These are phyloP conservation scores for Bassia scoparia DNA, from an alignment of 148 eudicot genomes.

Conservation along the genomic window DNA sequence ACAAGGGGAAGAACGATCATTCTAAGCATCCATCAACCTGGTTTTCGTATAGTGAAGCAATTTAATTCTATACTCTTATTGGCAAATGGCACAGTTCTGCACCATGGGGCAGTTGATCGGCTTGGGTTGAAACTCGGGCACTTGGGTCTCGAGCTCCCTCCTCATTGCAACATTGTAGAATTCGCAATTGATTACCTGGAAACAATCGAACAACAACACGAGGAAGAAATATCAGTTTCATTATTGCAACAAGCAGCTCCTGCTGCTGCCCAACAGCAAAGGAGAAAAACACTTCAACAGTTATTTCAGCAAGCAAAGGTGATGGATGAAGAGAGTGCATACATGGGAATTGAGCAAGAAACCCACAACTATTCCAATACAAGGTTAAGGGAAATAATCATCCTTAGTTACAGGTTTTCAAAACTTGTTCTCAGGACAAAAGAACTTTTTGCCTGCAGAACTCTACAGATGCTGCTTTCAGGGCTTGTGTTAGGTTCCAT, in stretches of 20 bases:
- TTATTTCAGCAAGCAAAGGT: constrained; percentile 88
- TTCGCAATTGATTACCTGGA: constrained; percentile 88
- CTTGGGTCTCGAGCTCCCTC: constrained; percentile 63
- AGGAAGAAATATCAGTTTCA: constrained; percentile 13
- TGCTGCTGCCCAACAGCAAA: constrained; percentile 18
- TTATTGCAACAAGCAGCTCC: constrained; percentile 19
- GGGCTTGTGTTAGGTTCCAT: constrained; percentile 84
- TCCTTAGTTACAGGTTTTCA: constrained; percentile 71
- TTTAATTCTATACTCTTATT: constrained; percentile 69
- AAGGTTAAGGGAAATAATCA: constrained; percentile 48
- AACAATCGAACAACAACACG: constrained; percentile 37
- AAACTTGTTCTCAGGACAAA: constrained; percentile 74
- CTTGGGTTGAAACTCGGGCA: constrained; percentile 42
- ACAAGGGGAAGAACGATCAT: constrained; percentile 67
- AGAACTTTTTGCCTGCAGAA: constrained; percentile 79
- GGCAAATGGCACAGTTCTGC: constrained; percentile 74
- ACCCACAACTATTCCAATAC: constrained; percentile 48
- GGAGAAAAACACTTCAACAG: constrained; percentile 62
- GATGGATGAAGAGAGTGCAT: constrained; percentile 51
- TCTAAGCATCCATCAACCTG: constrained; percentile 90
- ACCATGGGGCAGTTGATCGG: constrained; percentile 71
- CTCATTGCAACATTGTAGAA: constrained; percentile 69
- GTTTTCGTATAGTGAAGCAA: constrained; percentile 80
- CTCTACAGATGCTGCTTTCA: constrained; percentile 70
- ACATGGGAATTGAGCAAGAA: constrained; percentile 23